Conservation (phyloP, 192 early-diverging fungal species). For the Gaertneriomyces semiglobifer region DNA sequence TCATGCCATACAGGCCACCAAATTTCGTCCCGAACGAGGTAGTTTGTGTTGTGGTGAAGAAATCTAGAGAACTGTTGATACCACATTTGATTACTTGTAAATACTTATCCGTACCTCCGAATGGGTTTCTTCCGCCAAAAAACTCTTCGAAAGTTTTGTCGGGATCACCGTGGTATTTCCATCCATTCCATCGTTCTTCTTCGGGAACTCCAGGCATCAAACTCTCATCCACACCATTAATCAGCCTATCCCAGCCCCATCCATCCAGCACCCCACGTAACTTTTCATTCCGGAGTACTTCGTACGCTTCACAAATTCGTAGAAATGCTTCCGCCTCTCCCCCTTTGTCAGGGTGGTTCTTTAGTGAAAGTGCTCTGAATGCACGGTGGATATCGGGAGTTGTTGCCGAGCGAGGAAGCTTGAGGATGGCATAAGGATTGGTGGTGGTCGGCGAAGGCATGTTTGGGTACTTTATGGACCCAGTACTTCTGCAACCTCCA, state of each 20-base stretch:
- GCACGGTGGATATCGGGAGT: too few species aligned
- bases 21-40: constrained; percentile 52
- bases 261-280: background rate
- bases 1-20: constrained; percentile 58
- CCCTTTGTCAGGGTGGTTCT: constrained; percentile 54
- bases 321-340: constrained; percentile 40
- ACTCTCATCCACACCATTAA: constrained; percentile 1
- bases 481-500: background rate
- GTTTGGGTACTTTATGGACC: too few species aligned
- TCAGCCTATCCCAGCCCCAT: background rate
- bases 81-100: background rate
- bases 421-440: too few species aligned
- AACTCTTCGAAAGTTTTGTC: constrained; percentile 48
- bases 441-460: too few species aligned
- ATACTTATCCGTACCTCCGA: constrained; percentile 35
- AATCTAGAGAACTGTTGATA: constrained; percentile 27
- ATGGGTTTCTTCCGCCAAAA: constrained; percentile 57
- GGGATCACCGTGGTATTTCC: constrained; percentile 50
- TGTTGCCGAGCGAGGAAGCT: too few species aligned
- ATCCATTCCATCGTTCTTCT: constrained; percentile 44
- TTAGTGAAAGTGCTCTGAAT: background rate
- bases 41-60: constrained; percentile 34
- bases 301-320: constrained; percentile 45
- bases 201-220: constrained; percentile 34
- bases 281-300: constrained; percentile 46